A percentile compares a stretch with the other conserved stretches of the same genome.
Evolutionary conservation across 148 eudicot species (phyloP).

Genomic region (Salicornia ramosissima): DNA sequence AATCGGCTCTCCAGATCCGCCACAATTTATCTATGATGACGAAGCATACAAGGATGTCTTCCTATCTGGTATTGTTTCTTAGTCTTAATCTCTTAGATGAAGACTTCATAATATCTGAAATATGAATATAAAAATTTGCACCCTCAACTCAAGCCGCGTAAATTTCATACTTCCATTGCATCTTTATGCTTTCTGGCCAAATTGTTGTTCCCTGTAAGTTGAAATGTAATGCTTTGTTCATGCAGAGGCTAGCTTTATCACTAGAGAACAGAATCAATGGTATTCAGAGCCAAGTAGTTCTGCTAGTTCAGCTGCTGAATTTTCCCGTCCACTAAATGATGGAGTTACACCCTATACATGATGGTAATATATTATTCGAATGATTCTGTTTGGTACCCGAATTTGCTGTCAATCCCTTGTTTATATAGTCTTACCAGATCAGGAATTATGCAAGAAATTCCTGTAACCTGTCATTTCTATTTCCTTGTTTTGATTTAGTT

Average conservation of each 20-base stretch:
- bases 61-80: slow-evolving; percentile 56
- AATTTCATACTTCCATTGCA: not conserved
- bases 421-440: not conserved
- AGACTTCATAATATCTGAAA: not conserved
- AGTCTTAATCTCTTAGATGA: not conserved
- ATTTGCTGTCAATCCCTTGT: not conserved
- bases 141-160: not conserved
- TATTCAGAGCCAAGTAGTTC: slow-evolving; percentile 56
- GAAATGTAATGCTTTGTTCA: slow-evolving; percentile 11
- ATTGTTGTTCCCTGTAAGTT: not conserved
- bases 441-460: not conserved
- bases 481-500: not conserved
- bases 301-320: slow-evolving; percentile 21
- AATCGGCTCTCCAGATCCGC: slow-evolving; percentile 94
- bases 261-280: slow-evolving; percentile 69
- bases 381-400: not conserved
- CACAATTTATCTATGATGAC: slow-evolving; percentile 84
- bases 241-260: slow-evolving; percentile 93
- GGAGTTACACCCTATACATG: slow-evolving; percentile 22
- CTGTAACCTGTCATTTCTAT: not conserved
- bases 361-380: not conserved
- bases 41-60: slow-evolving; percentile 94
- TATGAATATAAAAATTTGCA: not conserved
- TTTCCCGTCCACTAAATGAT: slow-evolving; percentile 29
- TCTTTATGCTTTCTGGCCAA: not conserved